A percentile compares a stretch with the other conserved stretches of the same genome.
Conservation (phyloP, 768 basidiomycete species). For the Ramaria rubella region DNA sequence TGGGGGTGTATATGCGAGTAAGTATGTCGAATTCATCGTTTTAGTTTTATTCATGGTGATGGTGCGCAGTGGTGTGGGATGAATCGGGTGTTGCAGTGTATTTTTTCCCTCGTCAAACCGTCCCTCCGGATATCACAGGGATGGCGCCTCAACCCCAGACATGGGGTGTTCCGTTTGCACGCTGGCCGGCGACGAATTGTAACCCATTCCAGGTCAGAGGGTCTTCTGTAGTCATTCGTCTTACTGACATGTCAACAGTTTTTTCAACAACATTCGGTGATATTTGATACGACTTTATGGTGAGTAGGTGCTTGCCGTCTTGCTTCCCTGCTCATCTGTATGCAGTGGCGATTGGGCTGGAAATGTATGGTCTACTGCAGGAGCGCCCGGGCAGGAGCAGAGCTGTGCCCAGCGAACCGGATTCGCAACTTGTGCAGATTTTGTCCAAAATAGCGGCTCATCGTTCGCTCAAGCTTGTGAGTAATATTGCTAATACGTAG, state of each 20-base stretch:
- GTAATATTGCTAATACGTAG: conserved; percentile 27
- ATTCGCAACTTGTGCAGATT: conserved; percentile 71
- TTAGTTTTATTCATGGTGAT: conserved; percentile 6
- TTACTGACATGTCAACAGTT: conserved; percentile 32
- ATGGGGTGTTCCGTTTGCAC: conserved; percentile 76
- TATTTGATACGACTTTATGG: conserved; percentile 87
- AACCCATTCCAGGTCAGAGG: conserved; percentile 46
- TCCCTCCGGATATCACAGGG: conserved; percentile 72
- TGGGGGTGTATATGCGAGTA: conserved; percentile 88
- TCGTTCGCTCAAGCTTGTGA: conserved; percentile 72
- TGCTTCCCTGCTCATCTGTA: conserved; percentile 6
- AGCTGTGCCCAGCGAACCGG: conserved; percentile 84
- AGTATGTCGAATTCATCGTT: conserved; percentile 22
- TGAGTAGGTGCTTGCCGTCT: conserved; percentile 28
- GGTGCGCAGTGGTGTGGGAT: conserved; percentile 63
- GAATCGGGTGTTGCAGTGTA: conserved; percentile 66
- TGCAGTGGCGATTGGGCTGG: conserved; percentile 85
- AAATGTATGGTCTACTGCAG: conserved; percentile 62
- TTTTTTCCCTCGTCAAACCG: conserved; percentile 70
- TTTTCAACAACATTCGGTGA: conserved; percentile 70
- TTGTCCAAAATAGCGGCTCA: conserved; percentile 63
- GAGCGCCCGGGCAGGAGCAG: conserved; percentile 77
- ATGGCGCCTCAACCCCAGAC: conserved; percentile 62
- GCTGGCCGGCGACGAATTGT: conserved; percentile 71
- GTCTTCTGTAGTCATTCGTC: background rate